Evolutionary conservation across 495 filamentous ascomycete species (phyloP).

Genomic region (Oidiodendron maius): DNA sequence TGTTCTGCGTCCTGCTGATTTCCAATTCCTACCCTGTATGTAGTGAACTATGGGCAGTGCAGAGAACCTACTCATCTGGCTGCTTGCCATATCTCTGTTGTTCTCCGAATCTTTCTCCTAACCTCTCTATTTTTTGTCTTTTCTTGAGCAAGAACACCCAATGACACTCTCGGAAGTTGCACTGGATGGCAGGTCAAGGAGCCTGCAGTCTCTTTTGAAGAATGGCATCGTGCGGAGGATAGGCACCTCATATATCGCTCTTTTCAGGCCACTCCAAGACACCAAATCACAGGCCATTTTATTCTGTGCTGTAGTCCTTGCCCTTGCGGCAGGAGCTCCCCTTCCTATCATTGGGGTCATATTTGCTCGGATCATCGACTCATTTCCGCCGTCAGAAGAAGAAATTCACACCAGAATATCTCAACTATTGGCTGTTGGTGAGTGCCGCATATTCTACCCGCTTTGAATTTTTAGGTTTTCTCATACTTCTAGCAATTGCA

Average conservation of each 20-base stretch:
- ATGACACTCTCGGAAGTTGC: constrained; percentile 3
- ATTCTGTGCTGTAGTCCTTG: constrained; percentile 41
- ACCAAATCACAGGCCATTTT: constrained; percentile 31
- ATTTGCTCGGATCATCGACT: constrained; percentile 62
- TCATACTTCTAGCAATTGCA: constrained; percentile 56
- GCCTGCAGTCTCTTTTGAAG: constrained; percentile 2
- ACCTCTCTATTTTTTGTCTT: too few species aligned
- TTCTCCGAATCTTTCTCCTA: too few species aligned
- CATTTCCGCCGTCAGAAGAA: constrained; percentile 50
- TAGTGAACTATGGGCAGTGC: too few species aligned
- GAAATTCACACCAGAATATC: constrained; percentile 10
- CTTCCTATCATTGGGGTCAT: constrained; percentile 64
- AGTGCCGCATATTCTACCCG: constrained; percentile 24
- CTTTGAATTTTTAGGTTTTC: constrained; percentile 6
- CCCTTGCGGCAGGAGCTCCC: constrained; percentile 59
- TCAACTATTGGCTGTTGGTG: constrained; percentile 18
- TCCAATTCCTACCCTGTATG: too few species aligned
- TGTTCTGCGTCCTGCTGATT: too few species aligned
- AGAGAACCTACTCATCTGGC: too few species aligned
- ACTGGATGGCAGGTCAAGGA: constrained; percentile 6
- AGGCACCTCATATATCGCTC: constrained; percentile 14
- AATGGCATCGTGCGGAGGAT: neutral
- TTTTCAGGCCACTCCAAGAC: constrained; percentile 17
- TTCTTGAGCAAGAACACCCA: too few species aligned
- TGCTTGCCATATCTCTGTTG: too few species aligned